A percentile compares a stretch with the other conserved stretches of the same genome.
phyloP scores from a whole-genome alignment of 176 grass and related monocot genomes.

The Zoysia pacifica region DNA sequence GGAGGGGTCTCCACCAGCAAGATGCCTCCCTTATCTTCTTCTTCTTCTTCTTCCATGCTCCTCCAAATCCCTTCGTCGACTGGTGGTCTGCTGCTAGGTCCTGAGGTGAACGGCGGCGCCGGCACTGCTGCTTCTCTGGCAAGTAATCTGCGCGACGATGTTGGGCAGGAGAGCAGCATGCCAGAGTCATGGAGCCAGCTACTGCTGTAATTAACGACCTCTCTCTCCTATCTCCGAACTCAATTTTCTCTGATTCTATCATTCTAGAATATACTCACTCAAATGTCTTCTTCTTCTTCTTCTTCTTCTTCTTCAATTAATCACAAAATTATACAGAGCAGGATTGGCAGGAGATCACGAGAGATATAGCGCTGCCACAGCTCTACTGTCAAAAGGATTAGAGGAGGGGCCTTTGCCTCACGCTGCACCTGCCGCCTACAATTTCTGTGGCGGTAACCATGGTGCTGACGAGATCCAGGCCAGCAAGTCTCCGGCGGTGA shows the following conservation, averaged over 20 bases:
- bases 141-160: constrained; percentile 5
- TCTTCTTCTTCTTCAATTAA: background rate
- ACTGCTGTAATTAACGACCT: constrained; percentile 55
- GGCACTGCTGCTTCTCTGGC: background rate
- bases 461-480: constrained; percentile 56
- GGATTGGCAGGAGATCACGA: constrained; percentile 52
- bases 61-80: constrained; percentile 16
- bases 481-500: constrained; percentile 43
- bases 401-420: constrained; percentile 39
- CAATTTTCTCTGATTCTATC: background rate
- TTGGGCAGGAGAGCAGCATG: constrained; percentile 48
- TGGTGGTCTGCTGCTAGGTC: background rate
- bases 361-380: constrained; percentile 33
- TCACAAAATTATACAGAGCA: constrained; percentile 33
- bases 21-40: constrained; percentile 49
- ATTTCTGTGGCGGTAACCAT: constrained; percentile 37
- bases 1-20: constrained; percentile 39
- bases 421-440: constrained; percentile 35
- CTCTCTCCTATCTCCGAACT: constrained; percentile 8
- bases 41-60: constrained; percentile 49
- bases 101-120: constrained; percentile 12
- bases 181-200: constrained; percentile 86
- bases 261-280: background rate
- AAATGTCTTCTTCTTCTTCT: background rate
- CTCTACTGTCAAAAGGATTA: constrained; percentile 52